Evolutionary conservation across 2,329 filamentous ascomycete species (phyloP).

Genomic region (Penicillium sp.): DNA sequence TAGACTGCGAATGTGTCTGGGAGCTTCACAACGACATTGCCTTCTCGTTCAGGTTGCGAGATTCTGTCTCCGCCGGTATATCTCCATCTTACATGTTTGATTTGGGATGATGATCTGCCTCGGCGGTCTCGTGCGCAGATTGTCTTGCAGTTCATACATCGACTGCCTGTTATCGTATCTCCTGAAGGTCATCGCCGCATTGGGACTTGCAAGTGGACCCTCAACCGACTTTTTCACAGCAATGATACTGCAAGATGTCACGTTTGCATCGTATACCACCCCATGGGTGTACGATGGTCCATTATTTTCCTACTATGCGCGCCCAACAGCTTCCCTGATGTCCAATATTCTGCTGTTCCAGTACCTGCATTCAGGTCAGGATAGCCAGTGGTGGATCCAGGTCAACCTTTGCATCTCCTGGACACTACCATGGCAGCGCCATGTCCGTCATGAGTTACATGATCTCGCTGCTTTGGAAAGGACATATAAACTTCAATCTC

Average conservation of each 20-base stretch:
- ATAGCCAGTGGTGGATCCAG: constrained; percentile 26
- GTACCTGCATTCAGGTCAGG: constrained; percentile 27
- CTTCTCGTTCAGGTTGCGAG: too few relatives aligned
- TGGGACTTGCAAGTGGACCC: constrained; percentile 18
- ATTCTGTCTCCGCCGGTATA: too few relatives aligned
- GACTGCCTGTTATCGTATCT: background rate
- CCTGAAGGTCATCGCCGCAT: constrained; percentile 21
- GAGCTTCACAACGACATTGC: background rate
- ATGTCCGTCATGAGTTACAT: constrained; percentile 23
- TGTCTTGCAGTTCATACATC: background rate
- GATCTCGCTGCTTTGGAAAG: constrained; percentile 7
- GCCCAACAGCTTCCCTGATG: constrained; percentile 23
- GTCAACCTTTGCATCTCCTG: constrained; percentile 27
- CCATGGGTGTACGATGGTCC: constrained; percentile 22
- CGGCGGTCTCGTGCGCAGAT: background rate
- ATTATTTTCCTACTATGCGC: constrained; percentile 14
- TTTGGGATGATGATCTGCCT: background rate
- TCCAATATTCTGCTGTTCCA: constrained; percentile 22
- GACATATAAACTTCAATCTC: constrained; percentile 35
- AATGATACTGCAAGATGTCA: constrained; percentile 38
- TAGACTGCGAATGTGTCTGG: background rate
- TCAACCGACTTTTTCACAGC: constrained; percentile 15
- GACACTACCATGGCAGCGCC: constrained; percentile 34
- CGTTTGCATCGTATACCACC: constrained; percentile 28
- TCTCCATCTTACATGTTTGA: background rate